phyloP scores from a whole-genome alignment of 495 filamentous ascomycete genomes.

The Annulohypoxylon maeteangense region DNA sequence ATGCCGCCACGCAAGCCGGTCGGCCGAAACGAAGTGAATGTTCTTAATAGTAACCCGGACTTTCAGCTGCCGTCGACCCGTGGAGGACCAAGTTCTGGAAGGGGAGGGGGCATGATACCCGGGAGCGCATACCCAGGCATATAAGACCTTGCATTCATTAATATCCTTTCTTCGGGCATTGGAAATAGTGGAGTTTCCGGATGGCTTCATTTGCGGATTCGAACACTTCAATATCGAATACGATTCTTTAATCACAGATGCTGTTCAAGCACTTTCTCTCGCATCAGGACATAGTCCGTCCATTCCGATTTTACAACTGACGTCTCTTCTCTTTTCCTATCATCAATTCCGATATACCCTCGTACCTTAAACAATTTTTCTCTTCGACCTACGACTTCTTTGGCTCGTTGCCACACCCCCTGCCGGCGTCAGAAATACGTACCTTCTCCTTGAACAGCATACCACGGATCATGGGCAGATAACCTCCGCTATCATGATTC shows the following conservation, averaged over 20 bases:
- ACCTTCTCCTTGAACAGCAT: constrained; percentile 23
- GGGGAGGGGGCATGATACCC: constrained; percentile 47
- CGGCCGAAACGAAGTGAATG: constrained; percentile 63
- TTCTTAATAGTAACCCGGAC: constrained; percentile 78
- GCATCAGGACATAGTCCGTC: constrained; percentile 8
- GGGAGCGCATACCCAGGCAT: constrained; percentile 51
- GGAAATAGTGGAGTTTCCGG: not conserved
- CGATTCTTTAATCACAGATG: constrained; percentile 16
- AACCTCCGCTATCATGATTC: constrained; percentile 4
- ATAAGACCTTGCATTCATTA: constrained; percentile 29
- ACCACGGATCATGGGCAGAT: constrained; percentile 1
- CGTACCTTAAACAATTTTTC: constrained; percentile 24
- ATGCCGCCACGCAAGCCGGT: constrained; percentile 57
- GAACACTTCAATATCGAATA: not conserved
- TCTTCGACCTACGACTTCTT: constrained; percentile 29
- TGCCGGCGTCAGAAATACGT: constrained; percentile 7
- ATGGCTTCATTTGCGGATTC: not conserved
- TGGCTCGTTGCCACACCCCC: not conserved
- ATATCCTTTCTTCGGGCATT: not conserved
- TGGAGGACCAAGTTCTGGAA: constrained; percentile 29
- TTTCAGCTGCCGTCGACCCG: constrained; percentile 67
- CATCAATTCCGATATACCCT: constrained; percentile 38
- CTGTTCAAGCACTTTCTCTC: constrained; percentile 18
- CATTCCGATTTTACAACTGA: constrained; percentile 8
- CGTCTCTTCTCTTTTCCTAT: constrained; percentile 22